phyloP scores from a whole-genome alignment of 306 rosid genomes.

The Inga oerstediana region DNA sequence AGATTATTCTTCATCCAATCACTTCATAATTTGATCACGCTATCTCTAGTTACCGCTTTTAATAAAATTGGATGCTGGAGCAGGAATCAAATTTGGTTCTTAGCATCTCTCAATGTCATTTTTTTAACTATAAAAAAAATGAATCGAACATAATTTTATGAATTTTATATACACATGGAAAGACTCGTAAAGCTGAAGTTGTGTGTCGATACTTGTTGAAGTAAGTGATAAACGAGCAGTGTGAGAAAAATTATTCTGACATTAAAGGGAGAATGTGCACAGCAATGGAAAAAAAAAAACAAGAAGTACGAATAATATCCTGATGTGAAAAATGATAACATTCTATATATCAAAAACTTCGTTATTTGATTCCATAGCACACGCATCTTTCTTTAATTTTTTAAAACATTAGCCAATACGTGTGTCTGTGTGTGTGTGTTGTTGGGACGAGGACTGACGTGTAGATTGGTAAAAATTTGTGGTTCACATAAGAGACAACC shows the following conservation, averaged over 20 bases:
- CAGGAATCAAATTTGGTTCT: background rate
- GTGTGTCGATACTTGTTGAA: background rate
- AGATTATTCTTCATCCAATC: background rate
- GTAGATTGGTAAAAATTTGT: background rate
- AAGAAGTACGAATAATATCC: background rate
- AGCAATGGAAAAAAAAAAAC: background rate
- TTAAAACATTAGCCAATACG: background rate
- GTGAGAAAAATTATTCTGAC: background rate
- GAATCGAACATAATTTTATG: background rate
- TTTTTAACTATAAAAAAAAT: background rate
- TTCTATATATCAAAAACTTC: background rate
- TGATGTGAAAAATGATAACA: background rate
- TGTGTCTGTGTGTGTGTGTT: background rate
- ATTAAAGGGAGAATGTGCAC: background rate
- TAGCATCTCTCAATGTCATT: background rate
- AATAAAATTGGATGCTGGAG: background rate
- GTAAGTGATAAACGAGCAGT: background rate
- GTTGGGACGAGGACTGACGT: background rate
- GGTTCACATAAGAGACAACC: constrained; percentile 2
- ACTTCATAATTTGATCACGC: background rate
- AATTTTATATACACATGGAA: background rate
- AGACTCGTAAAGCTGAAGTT: background rate
- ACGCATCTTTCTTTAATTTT: background rate
- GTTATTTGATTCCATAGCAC: background rate
- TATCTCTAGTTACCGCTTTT: background rate